A percentile compares a stretch with the other conserved stretches of the same genome.
phyloP scores from a whole-genome alignment of 129 eudicot genomes.

The Pulicaria dysenterica region DNA sequence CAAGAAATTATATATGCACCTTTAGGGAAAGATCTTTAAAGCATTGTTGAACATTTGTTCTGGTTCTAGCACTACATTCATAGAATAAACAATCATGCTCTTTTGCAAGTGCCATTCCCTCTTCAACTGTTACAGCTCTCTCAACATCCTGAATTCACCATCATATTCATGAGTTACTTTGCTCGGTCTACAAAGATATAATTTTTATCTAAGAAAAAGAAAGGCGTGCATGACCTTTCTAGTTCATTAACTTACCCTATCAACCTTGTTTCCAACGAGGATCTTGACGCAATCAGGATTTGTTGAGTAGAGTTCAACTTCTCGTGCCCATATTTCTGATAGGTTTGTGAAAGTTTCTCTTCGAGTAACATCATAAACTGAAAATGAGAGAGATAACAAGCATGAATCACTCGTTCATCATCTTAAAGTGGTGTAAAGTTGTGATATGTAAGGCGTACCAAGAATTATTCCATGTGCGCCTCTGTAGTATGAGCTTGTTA shows the following conservation, averaged over 20 bases:
- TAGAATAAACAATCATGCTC: slow-evolving; percentile 64
- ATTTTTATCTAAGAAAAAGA: not conserved
- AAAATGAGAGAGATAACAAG: slow-evolving; percentile 19
- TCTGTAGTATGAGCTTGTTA: slow-evolving; percentile 83
- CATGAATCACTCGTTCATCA: slow-evolving; percentile 19
- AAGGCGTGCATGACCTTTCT: not conserved
- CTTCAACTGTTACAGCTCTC: slow-evolving; percentile 79
- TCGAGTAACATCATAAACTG: slow-evolving; percentile 83
- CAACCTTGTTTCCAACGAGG: slow-evolving; percentile 88
- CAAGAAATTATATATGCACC: slow-evolving; percentile 40
- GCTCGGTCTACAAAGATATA: not conserved
- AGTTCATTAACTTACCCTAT: slow-evolving; percentile 58
- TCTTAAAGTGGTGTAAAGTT: not conserved
- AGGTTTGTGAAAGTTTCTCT: slow-evolving; percentile 75
- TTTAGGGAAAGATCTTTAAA: slow-evolving; percentile 74
- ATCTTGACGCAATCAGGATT: slow-evolving; percentile 83
- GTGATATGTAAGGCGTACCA: slow-evolving; percentile 45
- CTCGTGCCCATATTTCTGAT: slow-evolving; percentile 76
- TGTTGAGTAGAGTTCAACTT: slow-evolving; percentile 72
- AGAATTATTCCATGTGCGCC: slow-evolving; percentile 92
- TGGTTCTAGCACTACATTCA: slow-evolving; percentile 90
- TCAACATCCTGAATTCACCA: slow-evolving; percentile 63
- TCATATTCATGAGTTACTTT: not conserved
- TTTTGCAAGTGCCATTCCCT: slow-evolving; percentile 77
- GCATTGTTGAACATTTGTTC: slow-evolving; percentile 77